These are phyloP conservation scores for Chlorociboria aeruginascens DNA, from an alignment of 495 filamentous ascomycete species.

Conservation along the genomic window DNA sequence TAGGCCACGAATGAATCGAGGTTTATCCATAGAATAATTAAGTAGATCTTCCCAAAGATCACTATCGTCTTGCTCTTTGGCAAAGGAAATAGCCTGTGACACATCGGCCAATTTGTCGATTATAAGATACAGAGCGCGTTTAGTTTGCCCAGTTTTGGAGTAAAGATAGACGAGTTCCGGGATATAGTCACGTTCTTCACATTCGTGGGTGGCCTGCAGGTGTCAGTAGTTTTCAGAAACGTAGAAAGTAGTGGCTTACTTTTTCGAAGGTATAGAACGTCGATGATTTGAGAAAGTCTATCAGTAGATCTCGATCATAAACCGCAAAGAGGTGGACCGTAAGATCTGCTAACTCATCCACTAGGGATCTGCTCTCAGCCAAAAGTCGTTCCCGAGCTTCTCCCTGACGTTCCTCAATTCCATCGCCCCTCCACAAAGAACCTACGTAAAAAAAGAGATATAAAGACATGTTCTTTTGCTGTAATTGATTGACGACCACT, in stretches of 20 bases:
- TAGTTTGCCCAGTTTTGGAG: conserved; percentile 87
- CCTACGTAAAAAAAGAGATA: conserved; percentile 90
- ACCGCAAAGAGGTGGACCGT: conserved; percentile 75
- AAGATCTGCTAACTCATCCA: conserved; percentile 76
- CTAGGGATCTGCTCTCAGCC: conserved; percentile 57
- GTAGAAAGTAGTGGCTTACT: conserved; percentile 16
- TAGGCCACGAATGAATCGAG: conserved; percentile 81
- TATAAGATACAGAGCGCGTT: conserved; percentile 80
- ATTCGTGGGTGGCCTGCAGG: conserved; percentile 55
- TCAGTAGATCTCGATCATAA: conserved; percentile 67
- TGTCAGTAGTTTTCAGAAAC: neutral
- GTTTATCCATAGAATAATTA: conserved; percentile 92
- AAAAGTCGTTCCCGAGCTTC: conserved; percentile 34
- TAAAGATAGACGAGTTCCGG: conserved; percentile 88
- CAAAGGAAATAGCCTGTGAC: conserved; percentile 82
- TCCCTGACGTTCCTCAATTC: conserved; percentile 27
- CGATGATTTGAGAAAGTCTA: conserved; percentile 76
- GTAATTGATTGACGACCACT: conserved; percentile 65
- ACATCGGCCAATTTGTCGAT: conserved; percentile 82
- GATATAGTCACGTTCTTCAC: conserved; percentile 65
- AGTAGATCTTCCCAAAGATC: conserved; percentile 93
- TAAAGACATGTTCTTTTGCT: conserved; percentile 37
- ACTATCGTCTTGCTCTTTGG: conserved; percentile 80
- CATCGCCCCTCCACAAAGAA: conserved; percentile 68
- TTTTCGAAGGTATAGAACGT: conserved; percentile 73